These are phyloP conservation scores for Kalanchoe fedtschenkoi DNA, from an alignment of 164 flowering plant species.

Conservation along the genomic window DNA sequence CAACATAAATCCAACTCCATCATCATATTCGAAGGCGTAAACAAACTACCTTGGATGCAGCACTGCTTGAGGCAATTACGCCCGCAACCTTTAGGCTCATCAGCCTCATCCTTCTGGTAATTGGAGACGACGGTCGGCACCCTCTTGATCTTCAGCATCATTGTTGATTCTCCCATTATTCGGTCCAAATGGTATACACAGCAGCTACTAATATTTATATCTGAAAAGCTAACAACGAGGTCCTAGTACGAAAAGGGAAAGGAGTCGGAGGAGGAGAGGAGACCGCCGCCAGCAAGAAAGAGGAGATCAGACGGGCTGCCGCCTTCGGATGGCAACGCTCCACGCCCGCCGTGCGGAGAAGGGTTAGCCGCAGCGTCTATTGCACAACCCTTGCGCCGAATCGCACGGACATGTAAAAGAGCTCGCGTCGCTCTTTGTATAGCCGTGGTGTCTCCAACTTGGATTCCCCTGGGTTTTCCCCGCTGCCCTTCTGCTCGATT, in stretches of 20 bases:
- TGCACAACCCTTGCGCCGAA: background rate
- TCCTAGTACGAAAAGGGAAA: background rate
- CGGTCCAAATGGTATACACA: background rate
- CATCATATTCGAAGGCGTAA: no score
- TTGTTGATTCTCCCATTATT: slow-evolving; percentile 4
- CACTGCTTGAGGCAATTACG: slow-evolving; percentile 49
- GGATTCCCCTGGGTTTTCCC: background rate
- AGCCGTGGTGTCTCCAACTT: slow-evolving; percentile 7
- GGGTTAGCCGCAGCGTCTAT: slow-evolving; percentile 17
- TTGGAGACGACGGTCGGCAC: slow-evolving; percentile 67
- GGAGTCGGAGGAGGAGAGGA: background rate
- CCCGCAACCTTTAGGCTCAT: slow-evolving; percentile 37
- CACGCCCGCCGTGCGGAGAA: slow-evolving; percentile 75
- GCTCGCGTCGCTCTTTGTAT: background rate
- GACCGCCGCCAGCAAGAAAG: slow-evolving; percentile 66
- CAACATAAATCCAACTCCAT: background rate
- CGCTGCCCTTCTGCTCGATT: no score
- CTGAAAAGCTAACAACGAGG: background rate
- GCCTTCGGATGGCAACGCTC: slow-evolving; percentile 69
- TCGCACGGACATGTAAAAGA: background rate
- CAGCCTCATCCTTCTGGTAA: slow-evolving; percentile 46
- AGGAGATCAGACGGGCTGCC: slow-evolving; percentile 75
- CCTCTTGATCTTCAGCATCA: slow-evolving; percentile 58
- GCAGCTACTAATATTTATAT: no score
- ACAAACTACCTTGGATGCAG: slow-evolving; percentile 46